Conservation (phyloP, 1,139 yeast species). For the Spencermartinsiella ligniputridi region DNA sequence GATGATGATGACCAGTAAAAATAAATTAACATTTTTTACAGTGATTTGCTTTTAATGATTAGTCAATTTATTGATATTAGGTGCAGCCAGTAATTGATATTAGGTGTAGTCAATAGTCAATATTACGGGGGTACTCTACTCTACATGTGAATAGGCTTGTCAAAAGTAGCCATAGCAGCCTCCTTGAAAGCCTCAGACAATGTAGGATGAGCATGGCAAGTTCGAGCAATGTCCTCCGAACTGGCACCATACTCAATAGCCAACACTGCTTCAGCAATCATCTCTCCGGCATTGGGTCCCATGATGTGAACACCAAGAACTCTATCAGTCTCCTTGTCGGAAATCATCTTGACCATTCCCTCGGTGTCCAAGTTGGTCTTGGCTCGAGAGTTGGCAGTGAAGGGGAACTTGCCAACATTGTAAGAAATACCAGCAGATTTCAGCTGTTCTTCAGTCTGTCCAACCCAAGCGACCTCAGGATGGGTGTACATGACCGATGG, state of each 20-base stretch:
- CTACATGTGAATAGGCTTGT: conserved; percentile 81
- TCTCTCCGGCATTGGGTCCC: conserved; percentile 99
- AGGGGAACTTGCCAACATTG: conserved; percentile 97
- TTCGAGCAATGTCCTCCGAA: conserved; percentile 95
- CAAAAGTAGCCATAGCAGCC: conserved; percentile 92
- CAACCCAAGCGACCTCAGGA: conserved; percentile 99
- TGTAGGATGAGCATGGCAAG: conserved; percentile 99
- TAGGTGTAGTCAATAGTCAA: too few species aligned
- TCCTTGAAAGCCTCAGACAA: conserved; percentile 97
- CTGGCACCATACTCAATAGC: conserved; percentile 99
- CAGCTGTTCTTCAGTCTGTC: conserved; percentile 91
- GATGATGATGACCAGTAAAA: too few species aligned
- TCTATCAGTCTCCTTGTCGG: conserved; percentile 97
- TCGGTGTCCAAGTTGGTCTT: conserved; percentile 97
- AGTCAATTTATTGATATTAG: too few species aligned
- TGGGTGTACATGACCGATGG: conserved; percentile 99
- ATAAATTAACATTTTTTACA: too few species aligned
- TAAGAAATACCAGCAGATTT: conserved; percentile 90
- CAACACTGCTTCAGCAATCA: conserved; percentile 98
- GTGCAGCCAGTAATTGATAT: too few species aligned
- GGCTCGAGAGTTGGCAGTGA: conserved; percentile 98
- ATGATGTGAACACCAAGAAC: conserved; percentile 94
- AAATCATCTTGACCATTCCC: conserved; percentile 92
- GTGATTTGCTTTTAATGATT: too few species aligned
- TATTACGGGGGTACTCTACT: too few species aligned